Evolutionary conservation across 140 eudicot genomes (phyloP).

Genomic region (Stevia rebaudiana): DNA sequence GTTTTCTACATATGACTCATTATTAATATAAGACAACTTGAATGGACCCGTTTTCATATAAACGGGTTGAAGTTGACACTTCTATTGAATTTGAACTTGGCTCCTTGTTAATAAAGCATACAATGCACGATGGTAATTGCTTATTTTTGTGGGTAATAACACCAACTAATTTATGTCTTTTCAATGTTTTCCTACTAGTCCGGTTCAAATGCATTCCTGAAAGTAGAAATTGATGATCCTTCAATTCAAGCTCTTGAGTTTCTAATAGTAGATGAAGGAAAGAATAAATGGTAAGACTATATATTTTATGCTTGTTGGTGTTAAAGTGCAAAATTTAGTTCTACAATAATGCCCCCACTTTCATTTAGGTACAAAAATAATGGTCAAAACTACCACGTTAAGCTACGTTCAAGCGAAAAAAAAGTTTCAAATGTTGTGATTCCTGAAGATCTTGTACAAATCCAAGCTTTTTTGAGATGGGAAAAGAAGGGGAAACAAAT

Average conservation of each 20-base stretch:
- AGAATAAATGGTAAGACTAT: slow-evolving; percentile 68
- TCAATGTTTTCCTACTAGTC: slow-evolving; percentile 40
- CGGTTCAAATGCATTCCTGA: slow-evolving; percentile 56
- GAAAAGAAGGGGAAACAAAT: slow-evolving; percentile 94
- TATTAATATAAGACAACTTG: not conserved
- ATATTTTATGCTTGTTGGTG: slow-evolving; percentile 10
- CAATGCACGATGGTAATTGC: not conserved
- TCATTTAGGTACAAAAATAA: slow-evolving; percentile 71
- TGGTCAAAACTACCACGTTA: slow-evolving; percentile 71
- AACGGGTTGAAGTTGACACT: not conserved
- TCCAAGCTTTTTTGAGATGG: slow-evolving; percentile 97
- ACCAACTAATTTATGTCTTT: slow-evolving; percentile 17
- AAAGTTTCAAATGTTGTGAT: slow-evolving; percentile 43
- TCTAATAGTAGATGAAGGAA: slow-evolving; percentile 81
- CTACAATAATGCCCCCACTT: not conserved
- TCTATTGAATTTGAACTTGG: not conserved
- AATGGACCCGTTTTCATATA: not conserved
- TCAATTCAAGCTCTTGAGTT: slow-evolving; percentile 87
- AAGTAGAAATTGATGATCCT: slow-evolving; percentile 86
- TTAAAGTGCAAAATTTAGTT: slow-evolving; percentile 3
- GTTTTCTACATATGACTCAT: not conserved
- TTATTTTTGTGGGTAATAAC: not conserved
- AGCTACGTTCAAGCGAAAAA: slow-evolving; percentile 41
- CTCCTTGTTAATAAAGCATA: not conserved
- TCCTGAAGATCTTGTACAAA: slow-evolving; percentile 97